Conservation (phyloP, 208 protist genomes). For the Endotrypanum monterogeii region DNA sequence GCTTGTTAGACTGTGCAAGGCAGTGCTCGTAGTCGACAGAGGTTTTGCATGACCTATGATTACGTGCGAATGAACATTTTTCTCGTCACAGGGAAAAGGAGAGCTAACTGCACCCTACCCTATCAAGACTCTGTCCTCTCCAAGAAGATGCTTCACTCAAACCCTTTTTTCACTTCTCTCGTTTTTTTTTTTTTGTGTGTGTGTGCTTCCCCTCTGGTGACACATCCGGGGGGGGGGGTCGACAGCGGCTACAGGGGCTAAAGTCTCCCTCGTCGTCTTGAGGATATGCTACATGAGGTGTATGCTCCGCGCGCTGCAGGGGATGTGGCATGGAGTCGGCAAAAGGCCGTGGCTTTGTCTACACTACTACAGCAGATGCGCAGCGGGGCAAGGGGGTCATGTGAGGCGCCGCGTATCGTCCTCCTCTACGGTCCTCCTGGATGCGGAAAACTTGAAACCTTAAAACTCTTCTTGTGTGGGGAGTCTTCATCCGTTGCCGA, state of each 20-base stretch:
- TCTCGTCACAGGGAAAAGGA: too few species aligned
- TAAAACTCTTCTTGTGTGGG: conserved; percentile 47
- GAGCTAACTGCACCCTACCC: too few species aligned
- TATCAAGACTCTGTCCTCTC: too few species aligned
- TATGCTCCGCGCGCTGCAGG: conserved; percentile 52
- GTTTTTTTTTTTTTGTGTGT: conserved; percentile 14
- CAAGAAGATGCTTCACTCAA: too few species aligned
- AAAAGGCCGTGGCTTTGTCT: conserved; percentile 61
- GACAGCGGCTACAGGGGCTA: conserved; percentile 9
- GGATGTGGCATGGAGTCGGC: conserved; percentile 73
- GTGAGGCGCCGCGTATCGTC: conserved; percentile 30
- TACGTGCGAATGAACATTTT: too few species aligned
- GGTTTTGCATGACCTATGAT: too few species aligned
- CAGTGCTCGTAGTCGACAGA: neutral
- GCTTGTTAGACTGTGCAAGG: neutral
- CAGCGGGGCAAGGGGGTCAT: neutral
- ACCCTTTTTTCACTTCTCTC: too few species aligned
- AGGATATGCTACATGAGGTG: conserved; percentile 67
- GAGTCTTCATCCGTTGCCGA: neutral
- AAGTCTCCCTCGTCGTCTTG: neutral
- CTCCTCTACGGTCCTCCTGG: conserved; percentile 84
- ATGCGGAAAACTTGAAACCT: conserved; percentile 69
- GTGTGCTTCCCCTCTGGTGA: neutral
- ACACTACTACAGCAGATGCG: conserved; percentile 28
- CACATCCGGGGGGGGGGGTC: neutral